Percentiles rank a stretch among this genome's conserved stretches.
Conservation (phyloP, 2,329 filamentous ascomycete species). For the Peltaster fructicola region DNA sequence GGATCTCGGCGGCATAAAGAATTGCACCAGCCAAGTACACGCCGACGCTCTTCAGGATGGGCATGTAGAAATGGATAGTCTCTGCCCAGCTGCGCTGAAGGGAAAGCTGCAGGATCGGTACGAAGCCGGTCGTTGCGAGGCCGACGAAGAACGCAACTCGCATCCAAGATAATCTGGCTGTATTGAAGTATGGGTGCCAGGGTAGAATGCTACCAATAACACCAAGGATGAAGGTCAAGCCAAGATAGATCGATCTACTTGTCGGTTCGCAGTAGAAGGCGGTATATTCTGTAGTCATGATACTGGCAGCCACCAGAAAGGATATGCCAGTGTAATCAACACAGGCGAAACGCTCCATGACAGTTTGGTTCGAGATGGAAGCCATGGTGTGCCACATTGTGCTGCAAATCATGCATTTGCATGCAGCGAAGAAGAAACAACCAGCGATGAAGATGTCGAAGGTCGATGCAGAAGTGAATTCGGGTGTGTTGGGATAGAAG, state of each 20-base stretch:
- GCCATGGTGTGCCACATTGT: constrained; percentile 99
- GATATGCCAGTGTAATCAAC: constrained; percentile 98
- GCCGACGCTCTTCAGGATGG: constrained; percentile 62
- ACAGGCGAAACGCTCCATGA: constrained; percentile 90
- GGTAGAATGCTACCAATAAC: constrained; percentile 78
- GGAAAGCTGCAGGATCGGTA: constrained; percentile 72
- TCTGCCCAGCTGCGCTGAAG: constrained; percentile 60
- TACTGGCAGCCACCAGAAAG: constrained; percentile 81
- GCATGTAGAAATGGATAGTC: constrained; percentile 80
- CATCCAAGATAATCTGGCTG: constrained; percentile 77
- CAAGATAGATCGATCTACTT: constrained; percentile 74
- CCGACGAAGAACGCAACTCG: constrained; percentile 84
- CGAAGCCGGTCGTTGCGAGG: constrained; percentile 71
- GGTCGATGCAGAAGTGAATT: constrained; percentile 74
- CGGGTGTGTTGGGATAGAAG: constrained; percentile 77
- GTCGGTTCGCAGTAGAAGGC: constrained; percentile 94
- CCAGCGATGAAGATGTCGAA: constrained; percentile 81
- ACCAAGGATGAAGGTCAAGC: constrained; percentile 62
- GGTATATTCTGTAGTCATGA: constrained; percentile 96
- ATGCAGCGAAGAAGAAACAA: constrained; percentile 89
- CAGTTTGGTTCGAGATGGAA: constrained; percentile 72
- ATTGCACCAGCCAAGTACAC: constrained; percentile 76
- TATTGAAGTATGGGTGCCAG: constrained; percentile 93
- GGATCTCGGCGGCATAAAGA: constrained; percentile 81
- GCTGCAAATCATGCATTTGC: constrained; percentile 86